Evolutionary conservation across 805 yeast genomes (phyloP).

Genomic region (Schizosaccharomyces japonicus): DNA sequence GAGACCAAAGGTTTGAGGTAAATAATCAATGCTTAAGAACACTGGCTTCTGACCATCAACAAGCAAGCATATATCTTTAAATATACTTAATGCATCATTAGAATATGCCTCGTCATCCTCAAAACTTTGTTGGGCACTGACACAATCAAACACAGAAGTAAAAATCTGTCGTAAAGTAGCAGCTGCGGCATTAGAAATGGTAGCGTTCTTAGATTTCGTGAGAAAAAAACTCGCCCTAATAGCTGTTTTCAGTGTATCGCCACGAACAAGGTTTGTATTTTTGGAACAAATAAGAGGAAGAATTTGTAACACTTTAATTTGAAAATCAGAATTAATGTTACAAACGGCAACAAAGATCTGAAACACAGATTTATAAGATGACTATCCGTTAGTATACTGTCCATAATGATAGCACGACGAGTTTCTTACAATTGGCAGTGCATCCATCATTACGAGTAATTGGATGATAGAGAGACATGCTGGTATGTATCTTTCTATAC

Average conservation of each 20-base stretch:
- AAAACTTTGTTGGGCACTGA: constrained; percentile 13
- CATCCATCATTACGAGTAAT: background rate
- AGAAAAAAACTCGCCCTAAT: constrained; percentile 48
- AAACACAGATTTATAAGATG: constrained; percentile 25
- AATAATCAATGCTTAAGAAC: constrained; percentile 27
- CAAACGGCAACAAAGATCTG: constrained; percentile 53
- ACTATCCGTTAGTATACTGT: background rate
- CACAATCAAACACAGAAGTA: constrained; percentile 51
- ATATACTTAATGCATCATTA: constrained; percentile 41
- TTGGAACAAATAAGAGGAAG: constrained; percentile 50
- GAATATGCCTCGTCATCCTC: constrained; percentile 10
- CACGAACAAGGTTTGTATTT: constrained; percentile 33
- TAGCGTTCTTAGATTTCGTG: constrained; percentile 44
- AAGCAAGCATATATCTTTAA: constrained; percentile 47
- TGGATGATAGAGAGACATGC: background rate
- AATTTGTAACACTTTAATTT: constrained; percentile 62
- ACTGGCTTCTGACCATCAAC: constrained; percentile 34
- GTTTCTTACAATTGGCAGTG: background rate
- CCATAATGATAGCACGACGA: background rate
- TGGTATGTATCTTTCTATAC: background rate
- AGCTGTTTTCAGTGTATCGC: constrained; percentile 31
- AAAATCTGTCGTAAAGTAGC: constrained; percentile 80
- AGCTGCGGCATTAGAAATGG: constrained; percentile 71
- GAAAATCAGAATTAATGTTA: constrained; percentile 55
- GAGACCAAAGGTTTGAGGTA: constrained; percentile 45